Evolutionary conservation across 1,284 basidiomycete genomes (phyloP).

Genomic region (Coniferiporia weirii): DNA sequence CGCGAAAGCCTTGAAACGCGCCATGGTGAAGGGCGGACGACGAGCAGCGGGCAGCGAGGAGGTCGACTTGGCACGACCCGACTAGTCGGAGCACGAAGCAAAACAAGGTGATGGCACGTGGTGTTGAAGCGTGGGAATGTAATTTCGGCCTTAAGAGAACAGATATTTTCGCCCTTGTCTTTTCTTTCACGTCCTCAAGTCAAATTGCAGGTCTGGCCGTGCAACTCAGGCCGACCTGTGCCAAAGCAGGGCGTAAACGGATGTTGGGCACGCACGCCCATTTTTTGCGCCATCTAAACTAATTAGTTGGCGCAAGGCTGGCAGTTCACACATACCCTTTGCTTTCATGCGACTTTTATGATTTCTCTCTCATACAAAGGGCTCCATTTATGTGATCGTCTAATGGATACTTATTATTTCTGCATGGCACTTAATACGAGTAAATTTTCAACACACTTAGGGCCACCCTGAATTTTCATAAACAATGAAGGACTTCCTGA

Average conservation of each 20-base stretch:
- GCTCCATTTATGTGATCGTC: too few relatives aligned
- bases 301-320: slow-evolving; percentile 37
- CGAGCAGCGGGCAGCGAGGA: neutral
- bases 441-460: too few relatives aligned
- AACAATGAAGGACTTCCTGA: too few relatives aligned
- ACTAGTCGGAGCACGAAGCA: neutral
- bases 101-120: slow-evolving; percentile 5
- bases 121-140: neutral
- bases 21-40: slow-evolving; percentile 5
- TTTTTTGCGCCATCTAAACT: slow-evolving; percentile 29
- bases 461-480: too few relatives aligned
- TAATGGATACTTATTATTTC: too few relatives aligned
- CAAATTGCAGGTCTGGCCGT: slow-evolving; percentile 33
- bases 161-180: slow-evolving; percentile 15
- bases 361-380: neutral
- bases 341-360: neutral
- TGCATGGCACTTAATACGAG: too few relatives aligned
- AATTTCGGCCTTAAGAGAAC: neutral
- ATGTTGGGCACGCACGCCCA: slow-evolving; percentile 39
- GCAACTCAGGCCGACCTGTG: slow-evolving; percentile 39
- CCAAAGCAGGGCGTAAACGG: slow-evolving; percentile 47
- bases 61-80: neutral
- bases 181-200: slow-evolving; percentile 33
- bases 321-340: slow-evolving; percentile 34
- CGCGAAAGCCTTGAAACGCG: slow-evolving; percentile 16